These are phyloP conservation scores for Prunus dulcis DNA, from an alignment of 306 rosid genomes.

Conservation along the genomic window DNA sequence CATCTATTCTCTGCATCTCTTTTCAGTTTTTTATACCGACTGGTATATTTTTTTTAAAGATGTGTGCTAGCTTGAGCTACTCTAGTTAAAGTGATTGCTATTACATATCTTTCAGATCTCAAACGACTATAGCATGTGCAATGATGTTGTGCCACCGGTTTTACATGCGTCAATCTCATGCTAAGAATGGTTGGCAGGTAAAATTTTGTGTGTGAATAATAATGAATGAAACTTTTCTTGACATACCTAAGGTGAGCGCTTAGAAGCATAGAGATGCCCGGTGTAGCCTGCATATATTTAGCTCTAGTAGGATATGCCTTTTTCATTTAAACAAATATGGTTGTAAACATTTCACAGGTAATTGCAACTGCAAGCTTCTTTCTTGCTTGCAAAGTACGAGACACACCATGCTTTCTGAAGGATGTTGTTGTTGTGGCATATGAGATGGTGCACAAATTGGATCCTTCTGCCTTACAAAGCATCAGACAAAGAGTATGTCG, in stretches of 20 bases:
- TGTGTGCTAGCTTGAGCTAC: too few relatives aligned
- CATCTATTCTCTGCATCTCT: background rate
- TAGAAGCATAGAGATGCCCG: background rate
- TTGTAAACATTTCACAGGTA: constrained; percentile 31
- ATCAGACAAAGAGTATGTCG: constrained; percentile 39
- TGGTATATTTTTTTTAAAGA: too few relatives aligned
- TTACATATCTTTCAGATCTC: constrained; percentile 44
- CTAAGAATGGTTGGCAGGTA: constrained; percentile 61
- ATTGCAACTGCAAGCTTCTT: constrained; percentile 43
- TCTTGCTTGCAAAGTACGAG: constrained; percentile 47
- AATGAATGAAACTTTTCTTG: background rate
- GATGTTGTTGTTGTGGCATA: constrained; percentile 41
- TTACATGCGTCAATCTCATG: constrained; percentile 48
- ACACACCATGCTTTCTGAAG: constrained; percentile 44
- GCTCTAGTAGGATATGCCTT: background rate
- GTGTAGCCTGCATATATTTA: background rate
- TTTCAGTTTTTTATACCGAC: background rate
- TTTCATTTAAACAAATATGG: background rate
- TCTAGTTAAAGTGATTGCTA: constrained; percentile 7
- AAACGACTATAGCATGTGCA: constrained; percentile 50
- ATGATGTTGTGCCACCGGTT: constrained; percentile 58
- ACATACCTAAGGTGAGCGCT: background rate
- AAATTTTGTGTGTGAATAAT: background rate
- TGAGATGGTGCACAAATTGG: constrained; percentile 39
- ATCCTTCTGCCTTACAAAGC: constrained; percentile 38